Percentiles rank a stretch among this genome's conserved stretches.
Conservation (phyloP, 2,329 filamentous ascomycete species). For the Nemania sp. region DNA sequence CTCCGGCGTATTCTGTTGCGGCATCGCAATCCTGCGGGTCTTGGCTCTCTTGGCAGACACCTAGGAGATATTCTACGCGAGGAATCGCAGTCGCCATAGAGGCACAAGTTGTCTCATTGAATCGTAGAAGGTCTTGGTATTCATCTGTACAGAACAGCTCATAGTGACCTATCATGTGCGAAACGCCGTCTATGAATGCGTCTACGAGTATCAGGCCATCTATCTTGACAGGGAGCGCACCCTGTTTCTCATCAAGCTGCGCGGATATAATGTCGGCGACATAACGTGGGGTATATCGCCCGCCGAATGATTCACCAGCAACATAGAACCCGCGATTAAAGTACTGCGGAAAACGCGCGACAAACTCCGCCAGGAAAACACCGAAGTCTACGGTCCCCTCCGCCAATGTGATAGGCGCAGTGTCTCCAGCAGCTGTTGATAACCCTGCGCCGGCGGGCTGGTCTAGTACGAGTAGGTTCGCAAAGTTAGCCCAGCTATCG, state of each 20-base stretch:
- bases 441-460: slow-evolving; percentile 32
- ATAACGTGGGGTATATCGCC: slow-evolving; percentile 25
- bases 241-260: background rate
- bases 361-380: slow-evolving; percentile 21
- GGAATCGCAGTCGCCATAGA: slow-evolving; percentile 17
- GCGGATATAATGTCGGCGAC: slow-evolving; percentile 16
- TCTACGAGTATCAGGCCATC: slow-evolving; percentile 31
- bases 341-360: slow-evolving; percentile 25
- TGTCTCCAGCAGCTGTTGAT: slow-evolving; percentile 1
- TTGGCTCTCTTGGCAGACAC: slow-evolving; percentile 12
- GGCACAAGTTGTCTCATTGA: slow-evolving; percentile 20
- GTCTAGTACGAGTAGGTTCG: slow-evolving; percentile 26
- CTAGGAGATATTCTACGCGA: slow-evolving; percentile 17
- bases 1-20: slow-evolving; percentile 13
- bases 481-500: slow-evolving; percentile 31
- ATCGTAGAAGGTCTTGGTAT: slow-evolving; percentile 32
- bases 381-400: slow-evolving; percentile 22
- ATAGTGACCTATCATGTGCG: slow-evolving; percentile 20
- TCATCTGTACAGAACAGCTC: slow-evolving; percentile 29
- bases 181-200: slow-evolving; percentile 21
- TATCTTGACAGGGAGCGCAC: slow-evolving; percentile 13
- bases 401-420: slow-evolving; percentile 19
- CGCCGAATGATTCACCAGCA: slow-evolving; percentile 29
- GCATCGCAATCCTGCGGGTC: slow-evolving; percentile 13
- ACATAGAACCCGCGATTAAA: slow-evolving; percentile 27